Evolutionary conservation across 23 red algal species (phyloP).

Genomic region (Gracilaria vermiculophylla): DNA sequence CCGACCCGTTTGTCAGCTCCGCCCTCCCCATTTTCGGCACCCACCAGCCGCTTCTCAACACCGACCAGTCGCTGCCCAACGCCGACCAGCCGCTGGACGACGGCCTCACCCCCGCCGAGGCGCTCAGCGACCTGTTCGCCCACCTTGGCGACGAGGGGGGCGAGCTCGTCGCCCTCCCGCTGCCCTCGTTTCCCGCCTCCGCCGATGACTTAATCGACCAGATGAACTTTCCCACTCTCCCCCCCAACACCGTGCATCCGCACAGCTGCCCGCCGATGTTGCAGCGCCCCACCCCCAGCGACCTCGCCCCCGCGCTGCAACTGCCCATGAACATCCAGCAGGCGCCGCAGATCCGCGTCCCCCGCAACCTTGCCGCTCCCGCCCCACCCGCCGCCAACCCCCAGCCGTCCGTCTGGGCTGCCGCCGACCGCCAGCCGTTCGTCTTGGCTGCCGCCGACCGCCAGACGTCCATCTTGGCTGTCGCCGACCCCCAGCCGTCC

Average conservation of each 20-base stretch:
- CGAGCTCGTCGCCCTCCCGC: not conserved
- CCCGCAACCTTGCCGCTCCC: not conserved
- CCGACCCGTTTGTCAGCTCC: not conserved
- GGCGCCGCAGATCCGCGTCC: not conserved
- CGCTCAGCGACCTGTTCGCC: not conserved
- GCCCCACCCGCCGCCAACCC: not conserved
- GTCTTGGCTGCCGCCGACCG: not conserved
- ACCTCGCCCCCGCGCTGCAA: not conserved
- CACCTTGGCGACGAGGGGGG: not conserved
- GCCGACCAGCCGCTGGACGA: not conserved
- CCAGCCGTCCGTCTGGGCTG: no score
- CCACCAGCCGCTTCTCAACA: no score
- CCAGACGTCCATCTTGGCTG: no score
- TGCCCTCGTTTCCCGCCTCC: not conserved
- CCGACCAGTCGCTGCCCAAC: no score
- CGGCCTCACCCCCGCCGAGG: not conserved
- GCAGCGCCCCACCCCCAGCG: not conserved
- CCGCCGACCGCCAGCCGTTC: no score
- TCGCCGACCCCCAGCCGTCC: not conserved
- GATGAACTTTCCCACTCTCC: not conserved
- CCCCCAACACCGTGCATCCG: not conserved
- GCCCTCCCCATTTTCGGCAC: no score
- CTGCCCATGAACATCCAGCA: conserved; percentile 14
- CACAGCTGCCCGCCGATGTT: not conserved
- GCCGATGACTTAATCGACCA: not conserved